Conservation (phyloP, 495 filamentous ascomycete species). For the Aspergillus cristatus region DNA sequence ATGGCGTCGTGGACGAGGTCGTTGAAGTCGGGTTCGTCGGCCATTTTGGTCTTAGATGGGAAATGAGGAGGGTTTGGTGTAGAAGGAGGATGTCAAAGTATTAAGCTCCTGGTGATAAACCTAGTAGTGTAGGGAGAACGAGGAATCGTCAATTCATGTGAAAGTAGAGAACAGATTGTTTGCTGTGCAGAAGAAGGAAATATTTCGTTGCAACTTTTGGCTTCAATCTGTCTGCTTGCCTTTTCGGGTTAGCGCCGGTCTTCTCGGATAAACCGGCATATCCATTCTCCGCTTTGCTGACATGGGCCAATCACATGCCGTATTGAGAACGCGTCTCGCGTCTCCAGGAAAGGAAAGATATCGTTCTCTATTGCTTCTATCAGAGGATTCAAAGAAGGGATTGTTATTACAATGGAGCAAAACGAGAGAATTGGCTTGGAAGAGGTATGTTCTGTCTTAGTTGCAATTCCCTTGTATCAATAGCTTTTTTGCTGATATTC, state of each 20-base stretch:
- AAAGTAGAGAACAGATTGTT: no score
- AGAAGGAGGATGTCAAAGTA: no score
- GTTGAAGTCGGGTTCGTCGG: conserved; percentile 13
- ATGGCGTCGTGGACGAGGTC: conserved; percentile 21
- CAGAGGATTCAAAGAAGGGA: no score
- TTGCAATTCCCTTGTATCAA: no score
- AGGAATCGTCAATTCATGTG: no score
- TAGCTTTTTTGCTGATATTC: background rate
- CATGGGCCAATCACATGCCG: conserved; percentile 5
- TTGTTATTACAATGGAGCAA: conserved; percentile 20
- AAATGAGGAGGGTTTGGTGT: background rate
- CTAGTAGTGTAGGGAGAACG: no score
- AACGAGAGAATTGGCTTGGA: conserved; percentile 30
- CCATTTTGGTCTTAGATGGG: conserved; percentile 17
- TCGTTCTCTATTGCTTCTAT: no score
- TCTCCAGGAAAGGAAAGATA: no score
- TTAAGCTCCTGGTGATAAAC: no score
- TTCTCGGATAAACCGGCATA: conserved; percentile 1
- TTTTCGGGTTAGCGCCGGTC: conserved; percentile 3
- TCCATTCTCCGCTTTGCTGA: conserved; percentile 6
- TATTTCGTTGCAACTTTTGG: no score
- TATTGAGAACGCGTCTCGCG: background rate
- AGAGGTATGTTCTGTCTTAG: conserved; percentile 20
- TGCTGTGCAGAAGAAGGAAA: no score
- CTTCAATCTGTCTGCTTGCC: no score